Evolutionary conservation across 2,329 filamentous ascomycete species (phyloP).

Genomic region (Fusarium sp.): DNA sequence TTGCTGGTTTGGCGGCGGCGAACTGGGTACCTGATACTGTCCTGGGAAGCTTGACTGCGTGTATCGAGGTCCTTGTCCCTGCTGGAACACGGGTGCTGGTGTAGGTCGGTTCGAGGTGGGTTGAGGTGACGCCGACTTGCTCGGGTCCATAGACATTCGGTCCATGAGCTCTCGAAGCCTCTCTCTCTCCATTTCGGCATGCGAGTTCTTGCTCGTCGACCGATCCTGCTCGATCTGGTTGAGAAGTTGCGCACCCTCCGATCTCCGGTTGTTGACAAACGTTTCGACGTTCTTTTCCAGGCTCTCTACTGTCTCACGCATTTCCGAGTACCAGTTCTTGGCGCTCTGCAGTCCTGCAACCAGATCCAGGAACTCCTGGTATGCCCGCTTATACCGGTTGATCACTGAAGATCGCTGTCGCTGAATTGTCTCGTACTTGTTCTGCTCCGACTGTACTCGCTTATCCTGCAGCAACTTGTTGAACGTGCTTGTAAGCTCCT

Average conservation of each 20-base stretch:
- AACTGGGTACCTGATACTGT: conserved; percentile 68
- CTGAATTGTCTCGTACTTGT: conserved; percentile 91
- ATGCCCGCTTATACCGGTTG: conserved; percentile 88
- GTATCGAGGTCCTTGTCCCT: conserved; percentile 60
- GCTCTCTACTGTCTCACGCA: conserved; percentile 93
- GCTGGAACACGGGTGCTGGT: conserved; percentile 31
- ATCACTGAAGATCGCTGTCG: conserved; percentile 85
- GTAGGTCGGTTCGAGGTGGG: conserved; percentile 53
- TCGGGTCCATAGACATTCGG: conserved; percentile 87
- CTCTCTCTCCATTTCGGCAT: conserved; percentile 88
- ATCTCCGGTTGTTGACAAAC: conserved; percentile 93
- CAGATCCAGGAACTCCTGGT: conserved; percentile 92
- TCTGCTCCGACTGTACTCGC: conserved; percentile 91
- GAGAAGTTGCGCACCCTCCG: conserved; percentile 91
- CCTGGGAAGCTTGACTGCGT: conserved; percentile 65
- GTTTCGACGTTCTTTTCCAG: conserved; percentile 95
- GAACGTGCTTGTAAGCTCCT: conserved; percentile 90
- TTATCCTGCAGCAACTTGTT: conserved; percentile 93
- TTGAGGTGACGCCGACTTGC: conserved; percentile 49
- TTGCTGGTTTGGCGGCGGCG: conserved; percentile 60
- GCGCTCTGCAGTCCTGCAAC: conserved; percentile 87
- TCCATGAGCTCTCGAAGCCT: conserved; percentile 92
- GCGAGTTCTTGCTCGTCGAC: conserved; percentile 67
- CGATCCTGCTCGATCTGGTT: conserved; percentile 87
- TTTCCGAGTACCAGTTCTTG: conserved; percentile 93